Evolutionary conservation across 495 filamentous ascomycete species (phyloP).

Genomic region (Aspergillus baeticus): DNA sequence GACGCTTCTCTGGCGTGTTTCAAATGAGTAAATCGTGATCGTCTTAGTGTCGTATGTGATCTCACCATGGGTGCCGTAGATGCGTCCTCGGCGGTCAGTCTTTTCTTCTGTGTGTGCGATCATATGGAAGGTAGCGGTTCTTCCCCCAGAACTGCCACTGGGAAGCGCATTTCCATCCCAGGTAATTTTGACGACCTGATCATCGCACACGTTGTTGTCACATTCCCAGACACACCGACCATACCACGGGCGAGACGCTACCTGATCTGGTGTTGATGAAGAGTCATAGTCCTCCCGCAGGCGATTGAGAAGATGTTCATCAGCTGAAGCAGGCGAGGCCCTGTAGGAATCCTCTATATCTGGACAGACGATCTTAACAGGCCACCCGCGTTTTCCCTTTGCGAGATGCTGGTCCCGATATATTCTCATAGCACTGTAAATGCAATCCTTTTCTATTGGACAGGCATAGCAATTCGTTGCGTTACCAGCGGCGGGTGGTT

Average conservation of each 20-base stretch:
- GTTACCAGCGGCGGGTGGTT: too few relatives aligned
- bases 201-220: constrained; percentile 78
- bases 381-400: constrained; percentile 65
- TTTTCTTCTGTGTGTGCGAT: constrained; percentile 71
- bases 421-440: constrained; percentile 71
- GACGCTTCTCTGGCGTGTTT: neutral
- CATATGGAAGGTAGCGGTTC: constrained; percentile 81
- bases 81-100: constrained; percentile 64
- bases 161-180: constrained; percentile 57
- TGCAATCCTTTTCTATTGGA: constrained; percentile 58
- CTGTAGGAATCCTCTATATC: constrained; percentile 63
- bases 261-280: too few relatives aligned
- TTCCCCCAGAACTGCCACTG: constrained; percentile 26
- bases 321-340: too few relatives aligned
- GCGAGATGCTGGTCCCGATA: constrained; percentile 55
- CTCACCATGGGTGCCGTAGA: constrained; percentile 75
- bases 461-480: too few relatives aligned
- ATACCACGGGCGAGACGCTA: constrained; percentile 56
- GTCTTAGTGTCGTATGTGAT: constrained; percentile 30
- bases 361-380: constrained; percentile 69
- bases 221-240: constrained; percentile 80
- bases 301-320: too few relatives aligned
- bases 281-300: too few relatives aligned
- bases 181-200: constrained; percentile 71
- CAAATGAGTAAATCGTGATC: neutral